Evolutionary conservation across 139 green algal genomes (phyloP).

Genomic region (Picochlorum sp.): DNA sequence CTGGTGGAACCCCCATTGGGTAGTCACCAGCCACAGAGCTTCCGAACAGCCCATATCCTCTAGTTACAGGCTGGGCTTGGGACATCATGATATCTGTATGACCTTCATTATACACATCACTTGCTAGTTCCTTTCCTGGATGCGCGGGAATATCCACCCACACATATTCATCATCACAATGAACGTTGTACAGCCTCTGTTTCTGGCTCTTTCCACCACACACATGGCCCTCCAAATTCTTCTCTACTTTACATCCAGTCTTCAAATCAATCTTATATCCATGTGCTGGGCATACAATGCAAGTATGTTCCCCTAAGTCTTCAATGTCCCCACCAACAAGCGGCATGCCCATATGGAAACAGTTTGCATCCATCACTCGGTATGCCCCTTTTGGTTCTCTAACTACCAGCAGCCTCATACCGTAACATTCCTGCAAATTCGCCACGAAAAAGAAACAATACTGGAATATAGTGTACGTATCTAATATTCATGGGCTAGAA

Average conservation of each 20-base stretch:
- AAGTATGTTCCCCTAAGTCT: conserved; percentile 17
- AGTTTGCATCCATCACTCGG: conserved; percentile 20
- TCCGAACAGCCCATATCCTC: conserved; percentile 11
- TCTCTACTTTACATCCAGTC: conserved; percentile 18
- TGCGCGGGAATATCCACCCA: conserved; percentile 19
- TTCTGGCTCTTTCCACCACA: conserved; percentile 18
- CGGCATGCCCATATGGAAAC: conserved; percentile 18
- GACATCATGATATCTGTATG: background rate
- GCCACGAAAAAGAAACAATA: background rate
- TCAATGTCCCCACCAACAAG: conserved; percentile 25
- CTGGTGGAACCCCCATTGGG: background rate
- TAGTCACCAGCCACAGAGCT: background rate
- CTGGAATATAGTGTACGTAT: background rate
- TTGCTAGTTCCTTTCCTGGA: conserved; percentile 5
- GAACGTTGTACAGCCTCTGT: conserved; percentile 35
- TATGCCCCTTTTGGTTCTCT: conserved; percentile 3
- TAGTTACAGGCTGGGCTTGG: background rate
- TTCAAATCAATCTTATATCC: conserved; percentile 23
- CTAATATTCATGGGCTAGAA: background rate
- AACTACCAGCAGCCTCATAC: conserved; percentile 14
- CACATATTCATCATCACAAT: conserved; percentile 28
- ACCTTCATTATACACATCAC: conserved; percentile 17
- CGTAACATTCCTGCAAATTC: conserved; percentile 18
- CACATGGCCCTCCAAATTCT: conserved; percentile 7
- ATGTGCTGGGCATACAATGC: conserved; percentile 26